Percentiles rank a stretch among this genome's conserved stretches.
Evolutionary conservation across 73 alveolate genomes (phyloP).

Genomic region (Stentor roeselii): DNA sequence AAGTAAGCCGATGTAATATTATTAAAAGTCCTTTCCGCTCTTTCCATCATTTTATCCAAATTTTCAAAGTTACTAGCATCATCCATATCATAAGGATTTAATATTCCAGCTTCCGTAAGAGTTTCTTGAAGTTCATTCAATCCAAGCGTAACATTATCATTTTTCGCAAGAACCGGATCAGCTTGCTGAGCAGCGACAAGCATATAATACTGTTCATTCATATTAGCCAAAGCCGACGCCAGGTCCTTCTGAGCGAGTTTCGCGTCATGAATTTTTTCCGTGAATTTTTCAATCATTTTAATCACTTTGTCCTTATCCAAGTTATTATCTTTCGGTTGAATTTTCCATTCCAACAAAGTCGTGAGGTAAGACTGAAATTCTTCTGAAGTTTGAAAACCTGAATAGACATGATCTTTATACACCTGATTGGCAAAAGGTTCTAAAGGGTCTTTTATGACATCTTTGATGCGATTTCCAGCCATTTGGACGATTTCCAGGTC

Average conservation of each 20-base stretch:
- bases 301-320: not conserved
- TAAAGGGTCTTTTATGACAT: not conserved
- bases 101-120: not conserved
- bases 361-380: not conserved
- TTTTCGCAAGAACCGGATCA: not conserved
- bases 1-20: not conserved
- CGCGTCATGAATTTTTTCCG: not conserved
- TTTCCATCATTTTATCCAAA: conserved; percentile 16
- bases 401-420: conserved; percentile 7
- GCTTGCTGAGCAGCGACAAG: conserved; percentile 17
- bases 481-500: not conserved
- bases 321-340: not conserved
- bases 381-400: not conserved
- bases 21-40: conserved; percentile 16
- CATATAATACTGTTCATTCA: not conserved
- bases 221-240: conserved; percentile 5
- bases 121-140: not conserved
- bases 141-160: not conserved
- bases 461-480: not conserved
- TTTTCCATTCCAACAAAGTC: conserved; percentile 26
- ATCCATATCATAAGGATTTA: conserved; percentile 5
- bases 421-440: not conserved
- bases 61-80: not conserved
- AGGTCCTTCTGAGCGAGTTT: not conserved
- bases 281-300: not conserved